phyloP scores from a whole-genome alignment of 148 eudicot genomes.

The Gaultheria prostrata region DNA sequence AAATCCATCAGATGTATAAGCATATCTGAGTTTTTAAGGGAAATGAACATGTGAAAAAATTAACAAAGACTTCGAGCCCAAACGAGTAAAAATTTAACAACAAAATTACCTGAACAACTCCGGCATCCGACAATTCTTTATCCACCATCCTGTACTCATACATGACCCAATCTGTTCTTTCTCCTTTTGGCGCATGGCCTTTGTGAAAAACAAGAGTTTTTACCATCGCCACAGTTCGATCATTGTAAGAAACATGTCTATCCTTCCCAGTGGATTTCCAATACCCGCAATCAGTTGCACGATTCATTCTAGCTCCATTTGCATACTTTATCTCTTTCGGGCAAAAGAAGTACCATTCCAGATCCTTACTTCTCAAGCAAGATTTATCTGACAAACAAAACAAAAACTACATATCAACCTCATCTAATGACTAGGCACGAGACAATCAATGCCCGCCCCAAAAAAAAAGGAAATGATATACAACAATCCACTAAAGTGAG shows the following conservation, averaged over 20 bases:
- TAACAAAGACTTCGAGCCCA: not conserved
- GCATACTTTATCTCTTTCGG: slow-evolving; percentile 58
- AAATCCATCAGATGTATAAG: not conserved
- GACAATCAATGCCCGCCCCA: not conserved
- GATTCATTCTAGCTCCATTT: slow-evolving; percentile 47
- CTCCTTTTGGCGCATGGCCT: slow-evolving; percentile 62
- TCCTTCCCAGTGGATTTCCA: slow-evolving; percentile 92
- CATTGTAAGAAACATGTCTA: slow-evolving; percentile 33
- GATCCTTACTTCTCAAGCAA: slow-evolving; percentile 46
- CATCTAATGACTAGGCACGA: not conserved
- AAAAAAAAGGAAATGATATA: not conserved
- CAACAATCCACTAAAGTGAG: not conserved
- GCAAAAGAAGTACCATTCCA: slow-evolving; percentile 78
- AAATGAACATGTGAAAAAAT: not conserved
- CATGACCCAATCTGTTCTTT: slow-evolving; percentile 87
- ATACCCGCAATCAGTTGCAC: slow-evolving; percentile 58
- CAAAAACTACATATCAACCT: not conserved
- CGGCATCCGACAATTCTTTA: slow-evolving; percentile 32
- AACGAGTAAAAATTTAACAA: not conserved
- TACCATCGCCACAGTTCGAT: slow-evolving; percentile 51
- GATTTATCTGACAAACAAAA: slow-evolving; percentile 35
- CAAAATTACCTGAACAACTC: slow-evolving; percentile 46
- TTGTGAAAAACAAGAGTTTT: slow-evolving; percentile 73
- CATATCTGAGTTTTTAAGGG: not conserved
- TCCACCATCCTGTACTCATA: slow-evolving; percentile 57